A percentile compares a stretch with the other conserved stretches of the same genome.
Conservation (phyloP, 2,329 filamentous ascomycete species). For the Coleophoma eucalyptorum region DNA sequence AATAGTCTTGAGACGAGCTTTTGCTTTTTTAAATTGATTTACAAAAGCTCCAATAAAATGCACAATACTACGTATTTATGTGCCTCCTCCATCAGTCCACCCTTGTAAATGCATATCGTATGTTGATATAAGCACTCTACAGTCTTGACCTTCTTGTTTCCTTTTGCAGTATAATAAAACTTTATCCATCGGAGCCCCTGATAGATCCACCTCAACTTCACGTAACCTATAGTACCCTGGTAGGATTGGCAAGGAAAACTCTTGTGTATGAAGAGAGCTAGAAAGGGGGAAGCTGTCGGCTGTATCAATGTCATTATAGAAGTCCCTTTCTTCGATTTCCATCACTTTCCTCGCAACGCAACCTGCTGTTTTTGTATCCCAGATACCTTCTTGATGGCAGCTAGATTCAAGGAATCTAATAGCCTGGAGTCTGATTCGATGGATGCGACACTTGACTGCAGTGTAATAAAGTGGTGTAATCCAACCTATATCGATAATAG, state of each 20-base stretch:
- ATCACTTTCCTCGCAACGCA: conserved; percentile 32
- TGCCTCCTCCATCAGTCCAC: background rate
- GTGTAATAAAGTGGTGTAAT: conserved; percentile 41
- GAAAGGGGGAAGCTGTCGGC: conserved; percentile 8
- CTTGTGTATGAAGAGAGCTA: conserved; percentile 1
- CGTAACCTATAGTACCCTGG: conserved; percentile 16
- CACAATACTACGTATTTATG: too few species aligned
- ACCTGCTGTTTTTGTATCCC: conserved; percentile 31
- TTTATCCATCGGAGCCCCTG: conserved; percentile 1
- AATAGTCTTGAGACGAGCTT: too few species aligned
- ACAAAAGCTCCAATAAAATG: too few species aligned
- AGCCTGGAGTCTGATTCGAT: conserved; percentile 34
- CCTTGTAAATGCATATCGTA: conserved; percentile 5
- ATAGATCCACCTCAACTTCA: conserved; percentile 12
- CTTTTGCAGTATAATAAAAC: conserved; percentile 4
- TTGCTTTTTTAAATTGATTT: too few species aligned
- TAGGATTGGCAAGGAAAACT: conserved; percentile 12
- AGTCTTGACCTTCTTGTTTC: background rate
- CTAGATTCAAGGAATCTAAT: conserved; percentile 26
- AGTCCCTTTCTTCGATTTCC: conserved; percentile 31
- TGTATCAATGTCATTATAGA: conserved; percentile 12
- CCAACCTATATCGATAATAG: conserved; percentile 39
- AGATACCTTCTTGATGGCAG: conserved; percentile 36
- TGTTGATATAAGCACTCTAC: conserved; percentile 1
- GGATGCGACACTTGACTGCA: conserved; percentile 42